A percentile compares a stretch with the other conserved stretches of the same genome.
Conservation (phyloP, 129 eudicot genomes). For the Saussurea involucrata region DNA sequence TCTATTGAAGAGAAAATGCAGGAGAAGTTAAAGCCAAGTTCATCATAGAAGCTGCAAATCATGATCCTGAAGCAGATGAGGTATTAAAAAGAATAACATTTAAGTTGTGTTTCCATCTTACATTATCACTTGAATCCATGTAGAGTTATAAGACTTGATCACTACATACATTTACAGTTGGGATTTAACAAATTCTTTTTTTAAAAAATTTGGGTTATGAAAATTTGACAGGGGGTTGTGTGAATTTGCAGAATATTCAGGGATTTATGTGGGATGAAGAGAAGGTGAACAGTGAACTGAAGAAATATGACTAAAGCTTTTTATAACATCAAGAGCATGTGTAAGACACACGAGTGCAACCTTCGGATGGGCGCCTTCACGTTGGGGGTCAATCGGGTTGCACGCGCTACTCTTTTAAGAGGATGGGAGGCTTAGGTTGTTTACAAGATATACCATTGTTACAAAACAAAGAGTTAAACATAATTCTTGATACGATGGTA, state of each 20-base stretch:
- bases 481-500: not conserved
- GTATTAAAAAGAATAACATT: constrained; percentile 24
- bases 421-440: constrained; percentile 50
- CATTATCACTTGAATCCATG: not conserved
- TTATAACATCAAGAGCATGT: constrained; percentile 52
- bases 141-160: too few species aligned
- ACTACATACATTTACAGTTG: not conserved
- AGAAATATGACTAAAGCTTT: constrained; percentile 66
- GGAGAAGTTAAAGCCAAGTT: too few species aligned
- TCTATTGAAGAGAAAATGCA: constrained; percentile 60
- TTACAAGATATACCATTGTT: not conserved
- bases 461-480: not conserved
- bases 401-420: constrained; percentile 57
- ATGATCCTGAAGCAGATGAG: too few species aligned
- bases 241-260: constrained; percentile 55
- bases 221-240: not conserved
- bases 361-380: constrained; percentile 87
- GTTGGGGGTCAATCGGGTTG: constrained; percentile 72
- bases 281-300: constrained; percentile 57
- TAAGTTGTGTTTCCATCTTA: not conserved
- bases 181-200: not conserved
- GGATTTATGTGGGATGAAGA: constrained; percentile 78
- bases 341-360: constrained; percentile 62
- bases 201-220: too few species aligned
- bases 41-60: too few species aligned